Base-by-base conservation (phyloP, 2,329 filamentous ascomycete species). In the Aspergillus fumigatiaffinis region DNA sequence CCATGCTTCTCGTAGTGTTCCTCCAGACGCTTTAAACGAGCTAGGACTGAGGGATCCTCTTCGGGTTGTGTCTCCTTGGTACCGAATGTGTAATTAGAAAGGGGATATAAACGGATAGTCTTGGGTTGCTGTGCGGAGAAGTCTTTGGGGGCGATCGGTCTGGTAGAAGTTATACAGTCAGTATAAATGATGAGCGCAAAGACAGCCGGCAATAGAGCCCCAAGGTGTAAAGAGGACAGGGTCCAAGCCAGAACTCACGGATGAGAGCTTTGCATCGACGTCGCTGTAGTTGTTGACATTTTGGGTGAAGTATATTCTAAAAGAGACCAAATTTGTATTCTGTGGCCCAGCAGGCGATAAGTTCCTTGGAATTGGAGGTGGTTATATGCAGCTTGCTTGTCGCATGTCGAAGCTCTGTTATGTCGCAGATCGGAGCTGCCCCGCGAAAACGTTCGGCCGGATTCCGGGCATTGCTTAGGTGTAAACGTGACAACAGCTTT, bases 41-140 rank as follows among this genome's bases (percentile, higher is more conserved):
- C 92, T 56, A 96, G 85, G 2, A 99, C 94, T 0, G 92, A 97
- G 0, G 93, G 92, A 70, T 99, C 94, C 77, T 99, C 94, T 77
- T 99, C 94, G 2, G 93, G 94, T 73, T 99, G 94, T 23, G 90
- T 95, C 80, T 97, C 94, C 78, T 99, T 99, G 60, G 95, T 96
- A 61, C 93, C 93, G 70, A 99, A 97, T 25, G 94, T 97, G 82
- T 99, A 99, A 82, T 97, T 99, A 65, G 92, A 96, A 51, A 99
- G 84, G 35, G 94, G 94, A 72, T 92, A 97, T 26, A 99, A 85
- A 53, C 90, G 90, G 70, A 99, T 92, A 2, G 92, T 94, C 66
- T 87, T 80, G 35, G 93, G 91, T 76, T 99, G 94, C 73, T 93
- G 92, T 53, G 85, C 87, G 72, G 92, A 90, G 83, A 99, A 99